A percentile compares a stretch with the other conserved stretches of the same genome.
These are phyloP conservation scores for Phytopythium montanum DNA, from an alignment of 352 stramenopile genomes.

Conservation along the genomic window DNA sequence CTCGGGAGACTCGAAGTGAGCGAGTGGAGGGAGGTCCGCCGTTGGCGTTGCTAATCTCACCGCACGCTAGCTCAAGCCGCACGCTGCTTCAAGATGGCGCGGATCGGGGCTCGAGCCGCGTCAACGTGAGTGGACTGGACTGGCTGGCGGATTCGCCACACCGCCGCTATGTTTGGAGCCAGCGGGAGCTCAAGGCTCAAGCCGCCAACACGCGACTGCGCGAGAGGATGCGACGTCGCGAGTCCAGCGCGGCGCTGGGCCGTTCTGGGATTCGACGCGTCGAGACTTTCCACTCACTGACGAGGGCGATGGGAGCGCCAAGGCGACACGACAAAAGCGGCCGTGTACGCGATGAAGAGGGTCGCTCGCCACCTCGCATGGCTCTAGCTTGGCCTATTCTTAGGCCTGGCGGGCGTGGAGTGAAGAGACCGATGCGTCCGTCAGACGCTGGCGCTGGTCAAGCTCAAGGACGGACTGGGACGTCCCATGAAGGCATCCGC, in stretches of 20 bases:
- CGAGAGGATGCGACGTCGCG: neutral
- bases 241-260: neutral
- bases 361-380: neutral
- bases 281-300: neutral
- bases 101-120: neutral
- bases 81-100: neutral
- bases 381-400: neutral
- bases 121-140: neutral
- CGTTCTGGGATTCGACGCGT: neutral
- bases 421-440: neutral
- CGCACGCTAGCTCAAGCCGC: neutral
- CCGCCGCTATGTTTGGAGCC: neutral
- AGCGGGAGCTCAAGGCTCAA: no score
- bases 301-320: neutral
- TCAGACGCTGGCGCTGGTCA: no score
- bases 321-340: neutral
- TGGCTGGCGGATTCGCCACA: no score
- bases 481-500: neutral
- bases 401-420: neutral
- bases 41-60: slow-evolving; percentile 9
- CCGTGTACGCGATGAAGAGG: neutral
- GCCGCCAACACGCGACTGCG: neutral
- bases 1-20: no score
- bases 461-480: no score
- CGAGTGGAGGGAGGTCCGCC: neutral